Conservation (phyloP, 306 rosid species). For the Trichosanthes cucumerina region DNA sequence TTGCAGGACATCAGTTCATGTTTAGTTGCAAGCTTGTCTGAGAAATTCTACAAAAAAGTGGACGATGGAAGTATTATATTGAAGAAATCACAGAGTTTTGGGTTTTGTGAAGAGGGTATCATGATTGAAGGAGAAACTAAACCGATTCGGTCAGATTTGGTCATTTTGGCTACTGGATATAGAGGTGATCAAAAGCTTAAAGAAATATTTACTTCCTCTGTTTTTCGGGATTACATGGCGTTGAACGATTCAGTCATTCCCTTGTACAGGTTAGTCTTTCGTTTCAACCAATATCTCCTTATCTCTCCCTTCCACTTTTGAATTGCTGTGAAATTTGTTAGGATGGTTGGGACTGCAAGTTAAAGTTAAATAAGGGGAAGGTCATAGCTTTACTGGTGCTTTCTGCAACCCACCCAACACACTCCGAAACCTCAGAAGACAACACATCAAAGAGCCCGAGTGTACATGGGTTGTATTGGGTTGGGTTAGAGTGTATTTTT, state of each 20-base stretch:
- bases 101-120: slow-evolving; percentile 43
- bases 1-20: slow-evolving; percentile 36
- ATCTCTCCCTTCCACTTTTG: not conserved
- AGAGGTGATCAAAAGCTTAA: slow-evolving; percentile 53
- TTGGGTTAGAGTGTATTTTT: too few relatives aligned
- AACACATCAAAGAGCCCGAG: too few relatives aligned
- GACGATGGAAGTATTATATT: slow-evolving; percentile 49
- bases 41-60: slow-evolving; percentile 44
- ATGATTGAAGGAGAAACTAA: slow-evolving; percentile 32
- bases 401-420: too few relatives aligned
- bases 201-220: slow-evolving; percentile 40
- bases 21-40: slow-evolving; percentile 26
- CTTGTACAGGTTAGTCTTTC: slow-evolving; percentile 37
- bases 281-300: not conserved
- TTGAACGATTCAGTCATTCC: slow-evolving; percentile 28
- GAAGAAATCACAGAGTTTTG: slow-evolving; percentile 32
- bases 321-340: not conserved
- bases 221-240: slow-evolving; percentile 30
- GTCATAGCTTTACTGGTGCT: too few relatives aligned
- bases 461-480: too few relatives aligned
- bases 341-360: too few relatives aligned
- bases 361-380: too few relatives aligned
- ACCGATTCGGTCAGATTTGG: slow-evolving; percentile 31
- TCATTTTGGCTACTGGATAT: slow-evolving; percentile 53
- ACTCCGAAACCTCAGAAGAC: too few relatives aligned